Evolutionary conservation across 2,329 filamentous ascomycete species (phyloP), one percentile per base, ranked within the genome.

Genomic region (Mycogone perniciosa): DNA sequence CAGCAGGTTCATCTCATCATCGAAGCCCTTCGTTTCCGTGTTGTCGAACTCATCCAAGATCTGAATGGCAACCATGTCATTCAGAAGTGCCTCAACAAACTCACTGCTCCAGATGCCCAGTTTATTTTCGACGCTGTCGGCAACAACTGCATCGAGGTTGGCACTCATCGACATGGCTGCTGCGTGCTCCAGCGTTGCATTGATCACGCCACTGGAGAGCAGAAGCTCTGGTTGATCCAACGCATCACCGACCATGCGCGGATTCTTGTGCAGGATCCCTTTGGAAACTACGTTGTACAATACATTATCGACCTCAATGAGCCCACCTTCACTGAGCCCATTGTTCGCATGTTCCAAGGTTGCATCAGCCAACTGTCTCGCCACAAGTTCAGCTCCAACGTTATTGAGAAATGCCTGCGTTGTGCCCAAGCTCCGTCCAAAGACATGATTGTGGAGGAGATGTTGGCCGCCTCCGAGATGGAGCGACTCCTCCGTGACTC

Each of bases 331-430:
- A 96, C 92, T 1, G 87, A 93, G 62, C 92, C 92, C 4, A 77
- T 99, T 38, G 93, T 95, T 54, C 75, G 79, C 48, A 85, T 84
- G 63, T 96, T 99, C 74, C 74, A 79, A 50, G 86, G 86, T 60
- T 78, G 77, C 75, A 88, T 81, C 74, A 86, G 67, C 63, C 79
- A 69, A 70, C 80, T 80, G 11, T 97, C 93, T 5, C 91, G 90
- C 67, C 93, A 99, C 75, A 99, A 99, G 72, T 99, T 99, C 75
- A 96, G 90, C 73, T 97, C 93, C 63, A 99, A 99, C 61, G 93
- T 99, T 52, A 92, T 99, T 56, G 93, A 99, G 75, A 99, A 99
- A 69, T 91, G 88, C 62, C 74, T 97, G 53, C 89, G 93, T 51
- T 95, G 89, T 65, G 85, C 91, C 34, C 82, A 87, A 54, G 75